A percentile compares a stretch with the other conserved stretches of the same genome.
Conservation (phyloP, 1,139 yeast species). For the Protomyces pachydermus region DNA sequence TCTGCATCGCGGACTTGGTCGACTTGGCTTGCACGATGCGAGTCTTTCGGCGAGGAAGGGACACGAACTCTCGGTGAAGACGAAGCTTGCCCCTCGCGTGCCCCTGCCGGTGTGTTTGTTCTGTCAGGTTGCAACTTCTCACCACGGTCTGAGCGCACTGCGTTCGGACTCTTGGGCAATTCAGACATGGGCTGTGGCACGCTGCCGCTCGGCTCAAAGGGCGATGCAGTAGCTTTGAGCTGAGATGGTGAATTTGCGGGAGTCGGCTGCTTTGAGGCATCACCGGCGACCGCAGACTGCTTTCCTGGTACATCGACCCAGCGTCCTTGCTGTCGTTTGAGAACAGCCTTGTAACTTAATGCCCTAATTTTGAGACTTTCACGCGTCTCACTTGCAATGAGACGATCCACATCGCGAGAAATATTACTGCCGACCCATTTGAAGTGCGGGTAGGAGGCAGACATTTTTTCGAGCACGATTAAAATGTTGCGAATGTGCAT, state of each 20-base stretch:
- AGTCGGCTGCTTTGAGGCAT: background rate
- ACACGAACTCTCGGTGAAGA: background rate
- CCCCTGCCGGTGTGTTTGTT: background rate
- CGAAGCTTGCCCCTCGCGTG: background rate
- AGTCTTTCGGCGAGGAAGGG: background rate
- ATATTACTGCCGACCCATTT: slow-evolving; percentile 62
- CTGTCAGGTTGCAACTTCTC: background rate
- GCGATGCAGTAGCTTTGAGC: background rate
- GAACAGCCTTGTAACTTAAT: slow-evolving; percentile 29
- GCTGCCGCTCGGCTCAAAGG: background rate
- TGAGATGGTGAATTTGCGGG: background rate
- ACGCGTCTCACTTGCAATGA: slow-evolving; percentile 55
- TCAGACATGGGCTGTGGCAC: background rate
- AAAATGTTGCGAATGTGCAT: slow-evolving; percentile 80
- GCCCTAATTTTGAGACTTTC: slow-evolving; percentile 64
- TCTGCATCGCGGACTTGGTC: background rate
- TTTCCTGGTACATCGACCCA: slow-evolving; percentile 15
- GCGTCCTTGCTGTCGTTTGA: slow-evolving; percentile 10
- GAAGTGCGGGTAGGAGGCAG: slow-evolving; percentile 63
- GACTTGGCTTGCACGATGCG: background rate
- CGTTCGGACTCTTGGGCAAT: background rate
- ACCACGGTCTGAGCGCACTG: background rate
- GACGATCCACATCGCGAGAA: slow-evolving; percentile 47
- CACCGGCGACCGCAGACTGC: background rate
- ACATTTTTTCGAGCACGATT: slow-evolving; percentile 64